These are phyloP conservation scores for Gynostemma pentaphyllum DNA, from an alignment of 306 rosid species.

Conservation along the genomic window DNA sequence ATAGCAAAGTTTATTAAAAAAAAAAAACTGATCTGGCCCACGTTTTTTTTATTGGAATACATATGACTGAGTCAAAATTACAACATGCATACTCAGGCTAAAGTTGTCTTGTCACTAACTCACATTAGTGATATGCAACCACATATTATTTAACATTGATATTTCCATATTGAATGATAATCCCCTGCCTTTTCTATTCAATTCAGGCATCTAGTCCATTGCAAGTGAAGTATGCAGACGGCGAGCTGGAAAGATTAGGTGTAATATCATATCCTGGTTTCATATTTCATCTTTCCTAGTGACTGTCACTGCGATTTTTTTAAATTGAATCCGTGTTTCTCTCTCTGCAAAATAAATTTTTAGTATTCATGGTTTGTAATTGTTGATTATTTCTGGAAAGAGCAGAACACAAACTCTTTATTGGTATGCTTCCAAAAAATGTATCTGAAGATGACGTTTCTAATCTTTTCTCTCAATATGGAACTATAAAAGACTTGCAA, in stretches of 20 bases:
- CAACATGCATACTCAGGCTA: background rate
- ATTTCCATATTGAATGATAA: conserved; percentile 19
- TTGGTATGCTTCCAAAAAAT: conserved; percentile 98
- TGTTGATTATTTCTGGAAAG: conserved; percentile 12
- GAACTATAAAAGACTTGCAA: conserved; percentile 80
- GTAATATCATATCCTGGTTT: conserved; percentile 16
- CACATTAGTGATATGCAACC: background rate
- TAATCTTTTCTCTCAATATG: conserved; percentile 56
- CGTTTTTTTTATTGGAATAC: background rate
- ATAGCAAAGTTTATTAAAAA: too few species aligned
- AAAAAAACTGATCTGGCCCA: background rate
- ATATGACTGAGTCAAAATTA: background rate
- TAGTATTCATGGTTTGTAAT: conserved; percentile 18
- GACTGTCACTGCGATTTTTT: background rate
- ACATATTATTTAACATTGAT: conserved; percentile 1
- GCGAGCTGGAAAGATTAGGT: conserved; percentile 99
- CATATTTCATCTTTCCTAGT: conserved; percentile 3
- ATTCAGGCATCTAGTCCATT: conserved; percentile 97
- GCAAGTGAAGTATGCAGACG: conserved; percentile 99
- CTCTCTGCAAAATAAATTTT: background rate
- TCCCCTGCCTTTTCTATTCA: conserved; percentile 23
- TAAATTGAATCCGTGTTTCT: background rate
- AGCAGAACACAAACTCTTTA: conserved; percentile 89
- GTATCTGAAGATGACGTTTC: conserved; percentile 76
- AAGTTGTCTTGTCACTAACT: background rate